Conservation (phyloP, 306 rosid genomes). For the apple (Malus domestica) region ASM211411v1 NC_041803.1:3870501-3871000, state of each 20-base stretch:
- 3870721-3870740: not conserved
- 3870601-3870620: not conserved
- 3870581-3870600: not conserved
- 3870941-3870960: too few species aligned
- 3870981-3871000: too few species aligned
- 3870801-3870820: not conserved
- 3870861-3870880: too few species aligned
- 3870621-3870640: not conserved
- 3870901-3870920: too few species aligned
- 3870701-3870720: not conserved
- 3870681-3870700: not conserved
- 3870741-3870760: not conserved
- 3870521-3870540: slow-evolving; percentile 10
- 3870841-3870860: not conserved
- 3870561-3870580: not conserved
- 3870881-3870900: too few species aligned
- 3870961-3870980: too few species aligned
- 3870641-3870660: not conserved
- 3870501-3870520: not conserved
- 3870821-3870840: not conserved
- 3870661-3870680: too few species aligned
- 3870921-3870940: too few species aligned
- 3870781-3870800: not conserved
- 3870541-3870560: not conserved
- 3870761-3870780: not conserved